Conservation (phyloP, 352 stramenopile genomes). For the Pythium aristosporum region DNA sequence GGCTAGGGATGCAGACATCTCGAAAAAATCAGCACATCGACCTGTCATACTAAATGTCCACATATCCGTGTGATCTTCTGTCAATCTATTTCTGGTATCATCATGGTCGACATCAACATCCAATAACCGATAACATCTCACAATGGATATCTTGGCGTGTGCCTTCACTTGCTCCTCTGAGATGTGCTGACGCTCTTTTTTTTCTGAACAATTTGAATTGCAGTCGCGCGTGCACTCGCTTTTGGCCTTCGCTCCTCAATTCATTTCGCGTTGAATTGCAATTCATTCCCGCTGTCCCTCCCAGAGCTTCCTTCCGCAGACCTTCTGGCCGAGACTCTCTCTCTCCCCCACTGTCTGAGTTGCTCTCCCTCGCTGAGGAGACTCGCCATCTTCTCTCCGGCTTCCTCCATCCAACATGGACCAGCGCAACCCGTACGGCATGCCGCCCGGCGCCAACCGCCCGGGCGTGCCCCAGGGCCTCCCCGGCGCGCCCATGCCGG, state of each 20-base stretch:
- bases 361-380: neutral
- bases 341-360: conserved; percentile 21
- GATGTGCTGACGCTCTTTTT: conserved; percentile 1
- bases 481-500: conserved; percentile 41
- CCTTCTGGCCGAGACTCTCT: neutral
- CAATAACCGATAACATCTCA: no score
- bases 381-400: neutral
- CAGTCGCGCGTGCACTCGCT: neutral
- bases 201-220: conserved; percentile 3
- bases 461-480: conserved; percentile 26
- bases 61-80: no score
- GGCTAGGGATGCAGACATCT: no score
- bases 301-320: conserved; percentile 7
- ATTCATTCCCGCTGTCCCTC: neutral
- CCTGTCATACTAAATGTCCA: no score
- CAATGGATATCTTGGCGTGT: no score
- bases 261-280: neutral
- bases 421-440: conserved; percentile 61
- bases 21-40: no score
- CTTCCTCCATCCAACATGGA: conserved; percentile 38
- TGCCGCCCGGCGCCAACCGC: conserved; percentile 30
- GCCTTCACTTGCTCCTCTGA: neutral
- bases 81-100: no score
- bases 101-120: no score
- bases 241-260: no score